Conservation (phyloP, 2,329 filamentous ascomycete species). For the Cytospora piceicola region DNA sequence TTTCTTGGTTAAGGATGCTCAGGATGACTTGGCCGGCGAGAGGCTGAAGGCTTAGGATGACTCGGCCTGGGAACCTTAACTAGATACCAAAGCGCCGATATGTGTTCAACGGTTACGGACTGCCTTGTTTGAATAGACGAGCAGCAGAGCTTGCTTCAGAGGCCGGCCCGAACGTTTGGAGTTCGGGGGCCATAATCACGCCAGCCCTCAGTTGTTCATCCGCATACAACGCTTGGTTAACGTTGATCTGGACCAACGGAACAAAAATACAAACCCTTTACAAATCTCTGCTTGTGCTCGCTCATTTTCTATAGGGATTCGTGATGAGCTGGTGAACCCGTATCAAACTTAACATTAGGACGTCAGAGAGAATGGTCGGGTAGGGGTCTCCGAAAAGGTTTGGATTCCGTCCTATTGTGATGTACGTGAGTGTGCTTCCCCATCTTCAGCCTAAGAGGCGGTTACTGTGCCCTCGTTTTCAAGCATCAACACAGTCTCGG, state of each 20-base stretch:
- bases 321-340: too few relatives aligned
- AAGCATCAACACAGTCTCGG: too few relatives aligned
- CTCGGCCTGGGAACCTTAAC: not conserved
- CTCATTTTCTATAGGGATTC: too few relatives aligned
- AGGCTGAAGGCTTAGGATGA: conserved; percentile 67
- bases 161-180: not conserved
- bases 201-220: not conserved
- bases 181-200: not conserved
- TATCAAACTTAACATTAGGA: too few relatives aligned
- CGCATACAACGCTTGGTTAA: not conserved
- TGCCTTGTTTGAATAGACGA: not conserved
- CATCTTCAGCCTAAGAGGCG: too few relatives aligned
- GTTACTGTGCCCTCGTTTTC: too few relatives aligned
- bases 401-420: too few relatives aligned
- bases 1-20: conserved; percentile 83
- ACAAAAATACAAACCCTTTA: not conserved
- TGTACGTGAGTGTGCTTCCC: too few relatives aligned
- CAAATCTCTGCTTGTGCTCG: not conserved
- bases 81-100: not conserved
- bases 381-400: too few relatives aligned
- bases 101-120: not conserved
- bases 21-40: conserved; percentile 76
- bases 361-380: too few relatives aligned
- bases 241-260: not conserved
- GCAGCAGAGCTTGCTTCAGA: not conserved